Evolutionary conservation across 2,329 filamentous ascomycete species (phyloP), one percentile per base, ranked within the genome.

Genomic region (Pyrenochaeta sp.): DNA sequence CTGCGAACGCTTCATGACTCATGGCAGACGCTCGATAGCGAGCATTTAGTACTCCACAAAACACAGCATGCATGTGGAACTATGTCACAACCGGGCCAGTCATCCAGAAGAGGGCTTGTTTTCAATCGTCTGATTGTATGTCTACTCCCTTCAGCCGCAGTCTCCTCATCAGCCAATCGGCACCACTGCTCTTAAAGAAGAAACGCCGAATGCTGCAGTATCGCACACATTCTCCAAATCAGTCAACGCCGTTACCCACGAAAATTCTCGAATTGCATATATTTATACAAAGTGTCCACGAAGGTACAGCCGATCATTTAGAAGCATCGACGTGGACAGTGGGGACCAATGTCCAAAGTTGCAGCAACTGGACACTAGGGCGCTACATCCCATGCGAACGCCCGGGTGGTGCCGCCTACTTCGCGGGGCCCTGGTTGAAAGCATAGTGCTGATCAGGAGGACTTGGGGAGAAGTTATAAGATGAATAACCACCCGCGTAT

Each of bases 391-490:
- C 34, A 32, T 36, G 34, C 34, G 28, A 36, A 36, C 34, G 40
- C 40, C n/a, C 10, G 9, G 7, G n/a, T 9, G 39, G n/a, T 22
- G 36, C 37, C 19, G 37, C 5, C 50, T 42, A 67, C 52, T 69
- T 67, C 6, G 52, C 42, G 44, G 60, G 51, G 15, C 55, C 63
- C 44, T 66, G 64, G 36, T 62, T 52, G 42, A 61, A 69, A 8
- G 54, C 45, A 45, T 65, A 66, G n/a, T 61, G 48, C 55, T 68
- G 66, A 39, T 71, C 66, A n/a, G 63, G 47, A 22, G 56, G 47
- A 46, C 40, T 51, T 2, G 64, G 54, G 1, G 64, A 57, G 36
- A 60, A 66, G 43, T 55, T 56, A 49, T 61, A 64, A 2, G 54
- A 51, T 22, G 64, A 56, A 45, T 68, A 71, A 13, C 61, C 61